phyloP scores from a whole-genome alignment of 306 rosid species.

The Fagus crenata region DNA sequence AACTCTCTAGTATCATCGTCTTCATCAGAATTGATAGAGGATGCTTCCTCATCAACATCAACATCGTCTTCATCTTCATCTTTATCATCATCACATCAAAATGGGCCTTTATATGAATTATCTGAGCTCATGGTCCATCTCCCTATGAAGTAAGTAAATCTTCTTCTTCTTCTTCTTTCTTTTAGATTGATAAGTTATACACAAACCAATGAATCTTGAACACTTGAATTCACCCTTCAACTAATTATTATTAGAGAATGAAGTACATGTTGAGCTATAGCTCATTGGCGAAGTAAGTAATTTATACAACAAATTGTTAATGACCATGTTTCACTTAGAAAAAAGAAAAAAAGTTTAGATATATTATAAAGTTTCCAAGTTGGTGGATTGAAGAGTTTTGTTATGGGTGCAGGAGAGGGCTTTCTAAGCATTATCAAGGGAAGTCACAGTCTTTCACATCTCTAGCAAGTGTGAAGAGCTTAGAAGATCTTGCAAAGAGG shows the following conservation, averaged over 20 bases:
- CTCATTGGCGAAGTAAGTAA: too few species aligned
- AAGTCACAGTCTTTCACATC: conserved; percentile 75
- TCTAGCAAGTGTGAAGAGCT: conserved; percentile 57
- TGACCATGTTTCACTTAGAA: background rate
- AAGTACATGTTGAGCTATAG: too few species aligned
- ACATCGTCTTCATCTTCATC: conserved; percentile 40
- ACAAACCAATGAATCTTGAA: too few species aligned
- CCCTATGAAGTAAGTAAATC: conserved; percentile 67
- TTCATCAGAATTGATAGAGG: conserved; percentile 64
- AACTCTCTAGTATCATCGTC: conserved; percentile 49
- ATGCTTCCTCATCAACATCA: conserved; percentile 49
- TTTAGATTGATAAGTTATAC: too few species aligned
- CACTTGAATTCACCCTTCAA: too few species aligned
- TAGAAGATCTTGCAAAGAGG: conserved; percentile 83
- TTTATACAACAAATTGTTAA: background rate
- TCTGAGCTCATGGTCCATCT: conserved; percentile 80
- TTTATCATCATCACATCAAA: conserved; percentile 20
- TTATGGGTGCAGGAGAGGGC: conserved; percentile 71
- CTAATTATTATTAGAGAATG: too few species aligned
- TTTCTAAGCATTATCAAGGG: conserved; percentile 76
- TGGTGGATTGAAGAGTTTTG: conserved; percentile 16
- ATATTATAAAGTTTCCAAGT: background rate
- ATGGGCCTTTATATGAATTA: conserved; percentile 69
- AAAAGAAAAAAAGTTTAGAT: too few species aligned
- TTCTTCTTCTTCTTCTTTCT: too few species aligned